Conservation (phyloP, 148 eudicot genomes). For the Rhododendron henanense region DNA sequence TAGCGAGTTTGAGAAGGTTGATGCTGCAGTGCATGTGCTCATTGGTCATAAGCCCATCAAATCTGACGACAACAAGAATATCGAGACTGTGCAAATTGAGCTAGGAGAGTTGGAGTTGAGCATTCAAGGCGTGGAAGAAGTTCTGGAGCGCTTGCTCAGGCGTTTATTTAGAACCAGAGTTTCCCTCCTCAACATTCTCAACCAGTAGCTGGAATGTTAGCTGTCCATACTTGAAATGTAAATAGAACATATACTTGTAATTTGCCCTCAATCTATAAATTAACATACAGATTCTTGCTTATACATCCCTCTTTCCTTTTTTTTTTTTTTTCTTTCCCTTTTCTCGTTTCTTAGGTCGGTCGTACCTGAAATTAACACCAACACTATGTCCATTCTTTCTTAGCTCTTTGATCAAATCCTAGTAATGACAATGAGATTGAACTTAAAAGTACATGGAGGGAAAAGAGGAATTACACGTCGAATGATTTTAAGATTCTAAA, state of each 20-base stretch:
- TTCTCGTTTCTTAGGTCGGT: not conserved
- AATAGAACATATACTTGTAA: not conserved
- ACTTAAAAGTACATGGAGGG: not conserved
- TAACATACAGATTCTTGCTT: not conserved
- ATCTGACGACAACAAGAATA: not conserved
- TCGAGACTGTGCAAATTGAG: conserved; percentile 8
- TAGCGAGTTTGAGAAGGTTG: conserved; percentile 9
- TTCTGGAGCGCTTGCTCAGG: not conserved
- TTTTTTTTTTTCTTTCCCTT: not conserved
- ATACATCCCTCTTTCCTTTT: not conserved
- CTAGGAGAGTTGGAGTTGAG: conserved; percentile 16
- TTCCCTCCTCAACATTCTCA: not conserved
- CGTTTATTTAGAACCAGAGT: not conserved
- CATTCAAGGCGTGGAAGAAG: not conserved
- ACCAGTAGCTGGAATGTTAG: not conserved
- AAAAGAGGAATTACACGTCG: not conserved
- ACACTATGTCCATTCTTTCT: not conserved
- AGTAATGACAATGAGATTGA: not conserved
- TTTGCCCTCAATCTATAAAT: not conserved
- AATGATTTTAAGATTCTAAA: not conserved
- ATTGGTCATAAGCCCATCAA: conserved; percentile 5
- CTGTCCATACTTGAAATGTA: not conserved
- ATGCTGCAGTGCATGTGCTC: conserved; percentile 6
- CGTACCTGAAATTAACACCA: not conserved
- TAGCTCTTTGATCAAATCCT: not conserved